phyloP scores from a whole-genome alignment of 495 filamentous ascomycete species.

The Articulospora tetracladia region DNA sequence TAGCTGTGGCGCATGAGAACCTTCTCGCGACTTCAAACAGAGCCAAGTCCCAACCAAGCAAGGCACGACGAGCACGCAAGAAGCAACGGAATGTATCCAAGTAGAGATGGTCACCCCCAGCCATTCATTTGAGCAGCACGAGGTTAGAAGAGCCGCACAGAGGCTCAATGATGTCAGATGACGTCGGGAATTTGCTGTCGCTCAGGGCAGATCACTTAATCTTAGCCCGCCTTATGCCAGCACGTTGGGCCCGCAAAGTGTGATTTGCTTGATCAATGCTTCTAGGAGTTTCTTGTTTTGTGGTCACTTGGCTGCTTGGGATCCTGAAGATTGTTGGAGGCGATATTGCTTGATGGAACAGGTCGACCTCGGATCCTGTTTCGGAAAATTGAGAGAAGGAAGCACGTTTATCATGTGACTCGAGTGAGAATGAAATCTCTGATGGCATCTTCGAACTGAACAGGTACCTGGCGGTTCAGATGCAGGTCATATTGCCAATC shows the following conservation, averaged over 20 bases:
- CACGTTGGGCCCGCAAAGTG: neutral
- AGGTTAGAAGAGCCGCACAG: neutral
- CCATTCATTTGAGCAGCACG: neutral
- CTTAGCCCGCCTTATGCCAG: neutral
- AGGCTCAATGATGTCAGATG: neutral
- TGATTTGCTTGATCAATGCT: neutral
- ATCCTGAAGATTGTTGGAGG: neutral
- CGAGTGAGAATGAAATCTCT: too few relatives aligned
- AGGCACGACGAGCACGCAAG: neutral
- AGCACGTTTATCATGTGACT: too few relatives aligned
- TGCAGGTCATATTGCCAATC: too few relatives aligned
- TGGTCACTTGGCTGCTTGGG: neutral
- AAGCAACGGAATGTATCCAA: neutral
- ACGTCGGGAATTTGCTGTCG: neutral
- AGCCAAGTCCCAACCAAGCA: neutral
- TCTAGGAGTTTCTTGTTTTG: neutral
- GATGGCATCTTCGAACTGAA: too few relatives aligned
- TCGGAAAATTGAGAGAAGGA: too few relatives aligned
- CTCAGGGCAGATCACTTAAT: neutral
- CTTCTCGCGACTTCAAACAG: neutral
- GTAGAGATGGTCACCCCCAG: neutral
- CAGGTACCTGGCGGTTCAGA: too few relatives aligned
- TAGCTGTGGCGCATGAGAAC: neutral
- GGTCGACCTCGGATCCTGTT: too few relatives aligned
- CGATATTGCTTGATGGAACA: neutral